A percentile compares a stretch with the other conserved stretches of the same genome.
These are phyloP conservation scores for Serendipita sp. DNA, from an alignment of 1,284 basidiomycete genomes.

Conservation along the genomic window DNA sequence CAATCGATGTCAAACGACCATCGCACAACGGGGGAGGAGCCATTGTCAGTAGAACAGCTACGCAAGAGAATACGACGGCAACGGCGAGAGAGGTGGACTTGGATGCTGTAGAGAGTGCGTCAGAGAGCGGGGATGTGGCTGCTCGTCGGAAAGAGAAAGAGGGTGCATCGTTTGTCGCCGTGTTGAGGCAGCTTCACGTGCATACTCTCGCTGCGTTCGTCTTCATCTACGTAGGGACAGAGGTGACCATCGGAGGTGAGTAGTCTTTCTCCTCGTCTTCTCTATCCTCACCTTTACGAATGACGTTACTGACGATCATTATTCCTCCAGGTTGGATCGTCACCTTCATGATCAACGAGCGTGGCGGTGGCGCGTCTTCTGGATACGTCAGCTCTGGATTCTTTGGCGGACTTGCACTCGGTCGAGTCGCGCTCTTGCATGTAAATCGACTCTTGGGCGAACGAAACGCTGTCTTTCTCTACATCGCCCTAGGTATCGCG, in stretches of 20 bases:
- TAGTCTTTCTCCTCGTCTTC: neutral
- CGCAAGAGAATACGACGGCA: neutral
- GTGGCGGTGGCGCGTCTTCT: slow-evolving; percentile 32
- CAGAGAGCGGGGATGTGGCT: slow-evolving; percentile 8
- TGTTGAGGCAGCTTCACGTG: slow-evolving; percentile 15
- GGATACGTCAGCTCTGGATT: slow-evolving; percentile 40
- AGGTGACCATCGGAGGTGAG: slow-evolving; percentile 33
- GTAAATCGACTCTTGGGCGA: slow-evolving; percentile 37
- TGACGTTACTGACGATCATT: neutral
- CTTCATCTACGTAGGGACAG: slow-evolving; percentile 33
- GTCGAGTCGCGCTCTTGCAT: slow-evolving; percentile 33
- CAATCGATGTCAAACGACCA: neutral
- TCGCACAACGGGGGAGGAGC: neutral
- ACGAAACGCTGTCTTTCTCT: slow-evolving; percentile 22
- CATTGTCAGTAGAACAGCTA: neutral
- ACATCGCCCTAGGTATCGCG: slow-evolving; percentile 13
- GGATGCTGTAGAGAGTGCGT: slow-evolving; percentile 1
- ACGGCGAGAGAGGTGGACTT: neutral
- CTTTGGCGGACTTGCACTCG: slow-evolving; percentile 28
- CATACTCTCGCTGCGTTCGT: slow-evolving; percentile 32
- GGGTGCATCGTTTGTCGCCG: neutral
- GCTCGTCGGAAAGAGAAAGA: slow-evolving; percentile 11
- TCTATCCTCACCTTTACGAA: neutral
- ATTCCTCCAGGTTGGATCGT: slow-evolving; percentile 34
- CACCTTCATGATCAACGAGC: slow-evolving; percentile 32